Conservation (phyloP, 2,329 filamentous ascomycete species). For the Fusarium austroafricanum region DNA sequence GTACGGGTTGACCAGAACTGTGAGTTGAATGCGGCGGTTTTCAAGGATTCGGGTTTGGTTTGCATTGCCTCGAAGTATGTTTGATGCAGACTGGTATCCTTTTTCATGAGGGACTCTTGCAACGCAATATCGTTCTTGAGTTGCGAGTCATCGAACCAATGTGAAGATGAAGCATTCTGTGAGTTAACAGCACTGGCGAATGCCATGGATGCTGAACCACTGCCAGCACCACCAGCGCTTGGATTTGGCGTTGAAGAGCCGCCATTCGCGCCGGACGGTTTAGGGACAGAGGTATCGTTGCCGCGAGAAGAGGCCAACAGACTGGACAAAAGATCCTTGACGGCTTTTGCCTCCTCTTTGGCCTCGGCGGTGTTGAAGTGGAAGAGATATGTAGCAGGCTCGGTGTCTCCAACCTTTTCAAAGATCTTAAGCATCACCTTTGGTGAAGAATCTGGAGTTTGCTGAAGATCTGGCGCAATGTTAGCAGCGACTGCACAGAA, state of each 20-base stretch:
- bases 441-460: conserved; percentile 86
- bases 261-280: conserved; percentile 53
- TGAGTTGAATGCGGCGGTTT: conserved; percentile 81
- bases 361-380: conserved; percentile 87
- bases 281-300: conserved; percentile 63
- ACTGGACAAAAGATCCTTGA: conserved; percentile 84
- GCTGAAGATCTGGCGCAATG: conserved; percentile 79
- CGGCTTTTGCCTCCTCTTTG: conserved; percentile 82
- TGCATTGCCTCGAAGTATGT: conserved; percentile 88
- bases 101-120: conserved; percentile 88
- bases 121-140: conserved; percentile 83
- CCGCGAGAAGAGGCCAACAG: conserved; percentile 78
- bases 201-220: conserved; percentile 77
- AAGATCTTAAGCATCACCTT: conserved; percentile 97
- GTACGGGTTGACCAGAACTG: conserved; percentile 96
- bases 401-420: conserved; percentile 70
- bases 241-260: conserved; percentile 47
- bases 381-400: conserved; percentile 82
- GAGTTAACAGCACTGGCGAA: conserved; percentile 77
- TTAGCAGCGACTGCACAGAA: conserved; percentile 3
- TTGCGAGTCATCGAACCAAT: conserved; percentile 83
- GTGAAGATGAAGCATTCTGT: conserved; percentile 63
- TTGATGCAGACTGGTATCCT: conserved; percentile 78
- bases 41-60: conserved; percentile 86
- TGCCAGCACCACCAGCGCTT: conserved; percentile 46